Evolutionary conservation across 495 filamentous ascomycete species (phyloP).

Genomic region (Thozetella sp.): DNA sequence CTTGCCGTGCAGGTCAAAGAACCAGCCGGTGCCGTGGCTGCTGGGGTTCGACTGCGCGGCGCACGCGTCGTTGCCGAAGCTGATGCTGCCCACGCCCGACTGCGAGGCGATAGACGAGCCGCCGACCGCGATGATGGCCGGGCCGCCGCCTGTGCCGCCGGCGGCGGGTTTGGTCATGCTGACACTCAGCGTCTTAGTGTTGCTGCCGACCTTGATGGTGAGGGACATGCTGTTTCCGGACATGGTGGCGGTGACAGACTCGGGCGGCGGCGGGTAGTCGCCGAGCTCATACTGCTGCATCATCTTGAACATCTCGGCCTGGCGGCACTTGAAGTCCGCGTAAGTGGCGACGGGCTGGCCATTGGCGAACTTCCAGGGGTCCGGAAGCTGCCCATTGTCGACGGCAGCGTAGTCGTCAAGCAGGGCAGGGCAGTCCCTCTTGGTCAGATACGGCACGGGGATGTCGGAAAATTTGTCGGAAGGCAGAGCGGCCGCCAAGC

Average conservation of each 20-base stretch:
- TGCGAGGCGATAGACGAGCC: slow-evolving; percentile 10
- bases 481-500: slow-evolving; percentile 3
- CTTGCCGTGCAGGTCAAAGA: slow-evolving; percentile 51
- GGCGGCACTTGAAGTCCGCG: slow-evolving; percentile 49
- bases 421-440: slow-evolving; percentile 4
- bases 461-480: not conserved
- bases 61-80: slow-evolving; percentile 50
- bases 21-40: slow-evolving; percentile 44
- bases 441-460: not conserved
- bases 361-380: slow-evolving; percentile 52
- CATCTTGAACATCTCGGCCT: slow-evolving; percentile 48
- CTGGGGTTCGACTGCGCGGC: slow-evolving; percentile 35
- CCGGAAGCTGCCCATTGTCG: slow-evolving; percentile 34
- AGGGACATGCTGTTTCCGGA: slow-evolving; percentile 34
- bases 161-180: slow-evolving; percentile 38
- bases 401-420: slow-evolving; percentile 6
- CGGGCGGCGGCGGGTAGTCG: slow-evolving; percentile 40
- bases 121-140: slow-evolving; percentile 54
- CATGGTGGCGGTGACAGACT: slow-evolving; percentile 38
- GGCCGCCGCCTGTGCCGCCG: slow-evolving; percentile 34
- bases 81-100: slow-evolving; percentile 44
- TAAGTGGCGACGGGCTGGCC: slow-evolving; percentile 44
- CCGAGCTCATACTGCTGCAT: slow-evolving; percentile 56
- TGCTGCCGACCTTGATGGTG: slow-evolving; percentile 40
- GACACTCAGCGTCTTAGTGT: slow-evolving; percentile 50